Percentiles rank a stretch among this genome's conserved stretches.
Evolutionary conservation across 352 stramenopile genomes (phyloP).

Genomic region (Pilasporangium apinafurcum): DNA sequence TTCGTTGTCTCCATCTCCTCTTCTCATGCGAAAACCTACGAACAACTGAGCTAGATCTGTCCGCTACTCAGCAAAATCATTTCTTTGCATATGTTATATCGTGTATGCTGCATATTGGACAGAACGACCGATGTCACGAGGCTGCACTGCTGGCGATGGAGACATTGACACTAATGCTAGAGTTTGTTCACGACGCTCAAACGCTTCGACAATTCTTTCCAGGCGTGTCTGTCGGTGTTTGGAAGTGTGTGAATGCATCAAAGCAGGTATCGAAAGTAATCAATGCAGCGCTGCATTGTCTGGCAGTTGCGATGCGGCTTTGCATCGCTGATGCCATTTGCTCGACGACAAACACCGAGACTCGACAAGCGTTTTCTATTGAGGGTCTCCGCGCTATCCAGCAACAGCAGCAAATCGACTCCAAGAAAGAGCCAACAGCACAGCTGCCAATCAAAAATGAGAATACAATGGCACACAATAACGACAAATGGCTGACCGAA

Average conservation of each 20-base stretch:
- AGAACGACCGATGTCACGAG: constrained; percentile 39
- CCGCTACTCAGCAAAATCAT: constrained; percentile 31
- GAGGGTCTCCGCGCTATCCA: constrained; percentile 6
- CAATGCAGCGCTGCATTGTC: constrained; percentile 49
- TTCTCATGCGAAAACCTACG: too few relatives aligned
- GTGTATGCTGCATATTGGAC: constrained; percentile 47
- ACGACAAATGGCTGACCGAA: constrained; percentile 49
- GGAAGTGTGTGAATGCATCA: constrained; percentile 54
- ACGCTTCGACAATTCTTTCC: constrained; percentile 66
- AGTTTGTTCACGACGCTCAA: constrained; percentile 26
- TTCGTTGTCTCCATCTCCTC: constrained; percentile 32
- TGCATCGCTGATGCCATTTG: constrained; percentile 24
- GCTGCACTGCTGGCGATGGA: constrained; percentile 30
- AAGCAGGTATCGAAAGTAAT: constrained; percentile 62
- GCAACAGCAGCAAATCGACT: background rate
- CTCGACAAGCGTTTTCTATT: constrained; percentile 4
- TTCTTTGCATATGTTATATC: constrained; percentile 70
- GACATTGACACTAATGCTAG: constrained; percentile 25
- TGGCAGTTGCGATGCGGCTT: constrained; percentile 20
- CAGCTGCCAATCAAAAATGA: background rate
- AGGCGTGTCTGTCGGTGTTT: constrained; percentile 55
- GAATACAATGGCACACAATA: too few relatives aligned
- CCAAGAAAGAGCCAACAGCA: background rate
- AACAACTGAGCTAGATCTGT: background rate
- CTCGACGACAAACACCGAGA: constrained; percentile 1